These are phyloP conservation scores for Lecanicillium sp. DNA, from an alignment of 2,329 filamentous ascomycete species.

Conservation along the genomic window DNA sequence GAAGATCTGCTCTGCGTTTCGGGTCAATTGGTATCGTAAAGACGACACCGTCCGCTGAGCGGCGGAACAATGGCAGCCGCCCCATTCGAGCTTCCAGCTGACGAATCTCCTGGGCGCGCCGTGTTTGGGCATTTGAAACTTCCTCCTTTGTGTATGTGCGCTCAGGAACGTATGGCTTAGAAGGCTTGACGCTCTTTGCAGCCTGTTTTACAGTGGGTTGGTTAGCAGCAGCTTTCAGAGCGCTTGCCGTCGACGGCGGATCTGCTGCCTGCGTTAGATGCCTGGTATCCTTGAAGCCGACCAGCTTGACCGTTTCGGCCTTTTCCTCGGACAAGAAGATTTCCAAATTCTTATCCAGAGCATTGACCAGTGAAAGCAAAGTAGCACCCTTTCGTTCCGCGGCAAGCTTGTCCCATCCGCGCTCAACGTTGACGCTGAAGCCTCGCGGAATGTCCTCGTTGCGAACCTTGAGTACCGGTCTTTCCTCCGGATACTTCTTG, in stretches of 20 bases:
- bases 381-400: conserved; percentile 46
- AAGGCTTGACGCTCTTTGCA: conserved; percentile 6
- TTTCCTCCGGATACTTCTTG: conserved; percentile 47
- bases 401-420: conserved; percentile 60
- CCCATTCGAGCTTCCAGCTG: conserved; percentile 71
- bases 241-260: conserved; percentile 9
- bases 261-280: conserved; percentile 25
- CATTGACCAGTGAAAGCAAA: conserved; percentile 58
- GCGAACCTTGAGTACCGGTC: conserved; percentile 52
- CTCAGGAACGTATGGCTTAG: conserved; percentile 29
- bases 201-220: conserved; percentile 1
- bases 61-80: conserved; percentile 56
- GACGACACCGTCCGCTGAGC: conserved; percentile 59
- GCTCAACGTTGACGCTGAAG: conserved; percentile 69
- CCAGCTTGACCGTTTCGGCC: conserved; percentile 62
- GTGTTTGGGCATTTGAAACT: conserved; percentile 52
- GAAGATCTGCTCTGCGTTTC: conserved; percentile 50
- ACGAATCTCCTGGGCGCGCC: conserved; percentile 56
- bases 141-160: conserved; percentile 50
- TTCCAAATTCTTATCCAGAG: conserved; percentile 66
- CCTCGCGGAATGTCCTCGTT: conserved; percentile 64
- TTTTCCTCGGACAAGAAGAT: conserved; percentile 60
- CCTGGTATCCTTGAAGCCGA: conserved; percentile 50
- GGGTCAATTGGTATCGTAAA: conserved; percentile 66
- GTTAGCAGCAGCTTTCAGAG: background rate